Conservation (phyloP, 371 early-diverging fungal species). For the Apophysomyces elegans region DNA sequence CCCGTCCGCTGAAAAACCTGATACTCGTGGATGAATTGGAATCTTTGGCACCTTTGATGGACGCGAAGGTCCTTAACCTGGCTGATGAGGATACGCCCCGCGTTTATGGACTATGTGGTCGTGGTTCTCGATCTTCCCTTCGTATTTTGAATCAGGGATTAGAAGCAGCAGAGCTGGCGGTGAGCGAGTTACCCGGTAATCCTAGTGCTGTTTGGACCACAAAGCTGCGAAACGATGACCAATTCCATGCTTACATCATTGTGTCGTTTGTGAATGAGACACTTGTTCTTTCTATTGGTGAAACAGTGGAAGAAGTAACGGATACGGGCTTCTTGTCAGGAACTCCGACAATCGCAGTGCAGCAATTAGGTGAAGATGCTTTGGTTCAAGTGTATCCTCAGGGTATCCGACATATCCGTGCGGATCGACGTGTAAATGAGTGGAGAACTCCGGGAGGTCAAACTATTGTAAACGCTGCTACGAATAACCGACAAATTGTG, state of each 20-base stretch:
- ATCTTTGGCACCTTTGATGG: conserved; percentile 80
- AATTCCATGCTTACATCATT: conserved; percentile 86
- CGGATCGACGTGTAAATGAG: conserved; percentile 89
- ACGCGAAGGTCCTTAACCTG: conserved; percentile 79
- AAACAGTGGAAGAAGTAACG: conserved; percentile 92
- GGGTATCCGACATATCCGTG: conserved; percentile 87
- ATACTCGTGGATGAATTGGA: conserved; percentile 90
- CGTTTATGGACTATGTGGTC: conserved; percentile 89
- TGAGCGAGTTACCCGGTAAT: conserved; percentile 90
- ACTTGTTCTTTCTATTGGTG: conserved; percentile 90
- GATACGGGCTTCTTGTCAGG: conserved; percentile 87
- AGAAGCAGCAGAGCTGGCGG: conserved; percentile 91
- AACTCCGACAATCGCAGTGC: conserved; percentile 84
- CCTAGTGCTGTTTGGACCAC: conserved; percentile 96
- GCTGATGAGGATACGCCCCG: conserved; percentile 94
- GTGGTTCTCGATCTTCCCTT: conserved; percentile 81
- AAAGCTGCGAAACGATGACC: conserved; percentile 67
- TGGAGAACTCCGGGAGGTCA: conserved; percentile 89
- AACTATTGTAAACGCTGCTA: conserved; percentile 76
- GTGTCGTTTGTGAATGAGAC: conserved; percentile 95
- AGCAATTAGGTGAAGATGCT: conserved; percentile 86
- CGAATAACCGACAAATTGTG: conserved; percentile 83
- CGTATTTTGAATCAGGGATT: conserved; percentile 92
- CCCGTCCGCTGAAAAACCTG: conserved; percentile 83
- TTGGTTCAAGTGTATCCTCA: conserved; percentile 90